phyloP scores from a whole-genome alignment of 495 filamentous ascomycete species.

The Xylaria telfairii region DNA sequence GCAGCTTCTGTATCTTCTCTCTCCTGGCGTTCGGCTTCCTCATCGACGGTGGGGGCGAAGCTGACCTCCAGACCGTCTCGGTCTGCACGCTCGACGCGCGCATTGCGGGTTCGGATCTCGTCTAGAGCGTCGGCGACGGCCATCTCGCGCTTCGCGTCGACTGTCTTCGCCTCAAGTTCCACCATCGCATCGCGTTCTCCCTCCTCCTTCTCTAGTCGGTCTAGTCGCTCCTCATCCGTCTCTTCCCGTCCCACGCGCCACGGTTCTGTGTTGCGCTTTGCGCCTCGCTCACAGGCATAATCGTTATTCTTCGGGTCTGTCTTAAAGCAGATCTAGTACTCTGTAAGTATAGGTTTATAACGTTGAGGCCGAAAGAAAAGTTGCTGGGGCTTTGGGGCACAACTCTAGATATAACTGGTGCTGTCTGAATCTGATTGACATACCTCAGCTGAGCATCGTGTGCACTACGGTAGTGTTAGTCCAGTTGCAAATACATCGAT shows the following conservation, averaged over 20 bases:
- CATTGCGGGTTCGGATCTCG: constrained; percentile 91
- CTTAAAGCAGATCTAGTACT: constrained; percentile 77
- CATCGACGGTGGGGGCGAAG: constrained; percentile 55
- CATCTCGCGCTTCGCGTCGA: constrained; percentile 97
- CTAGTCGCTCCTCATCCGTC: constrained; percentile 86
- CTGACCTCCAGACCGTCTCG: constrained; percentile 61
- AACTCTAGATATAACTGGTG: background rate
- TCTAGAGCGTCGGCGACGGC: constrained; percentile 94
- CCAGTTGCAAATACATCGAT: background rate
- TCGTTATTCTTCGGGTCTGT: constrained; percentile 96
- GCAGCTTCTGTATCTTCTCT: constrained; percentile 88
- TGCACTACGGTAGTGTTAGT: constrained; percentile 61
- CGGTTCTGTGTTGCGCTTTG: constrained; percentile 90
- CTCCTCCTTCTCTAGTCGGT: constrained; percentile 80
- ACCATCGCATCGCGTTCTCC: constrained; percentile 85
- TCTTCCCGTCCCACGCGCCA: constrained; percentile 76
- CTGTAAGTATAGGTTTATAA: background rate
- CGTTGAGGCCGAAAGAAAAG: background rate
- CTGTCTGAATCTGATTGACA: background rate
- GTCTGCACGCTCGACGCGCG: constrained; percentile 77
- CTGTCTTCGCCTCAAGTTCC: constrained; percentile 84
- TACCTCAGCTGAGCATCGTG: constrained; percentile 76
- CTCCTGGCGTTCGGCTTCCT: constrained; percentile 68
- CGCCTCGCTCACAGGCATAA: constrained; percentile 82
- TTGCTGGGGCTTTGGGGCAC: background rate